Conservation (phyloP, 345 rosid genomes). For the Aethionema arabicum region DNA sequence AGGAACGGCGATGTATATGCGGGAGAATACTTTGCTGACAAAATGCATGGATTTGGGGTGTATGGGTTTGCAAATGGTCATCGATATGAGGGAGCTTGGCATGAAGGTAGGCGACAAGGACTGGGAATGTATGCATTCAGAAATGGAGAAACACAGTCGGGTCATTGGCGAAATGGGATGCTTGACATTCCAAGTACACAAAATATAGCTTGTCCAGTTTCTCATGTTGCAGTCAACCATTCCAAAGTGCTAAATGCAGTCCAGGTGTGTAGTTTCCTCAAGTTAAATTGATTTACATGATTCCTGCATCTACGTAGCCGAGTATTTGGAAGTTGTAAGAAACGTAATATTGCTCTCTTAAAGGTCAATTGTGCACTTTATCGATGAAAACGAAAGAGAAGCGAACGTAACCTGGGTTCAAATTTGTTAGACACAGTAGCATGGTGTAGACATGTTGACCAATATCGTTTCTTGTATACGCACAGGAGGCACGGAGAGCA, state of each 20-base stretch:
- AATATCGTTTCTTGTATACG: constrained; percentile 10
- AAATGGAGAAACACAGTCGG: constrained; percentile 91
- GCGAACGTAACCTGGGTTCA: background rate
- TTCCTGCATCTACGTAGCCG: background rate
- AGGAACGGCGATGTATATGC: constrained; percentile 94
- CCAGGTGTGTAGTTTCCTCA: constrained; percentile 50
- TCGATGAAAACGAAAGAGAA: background rate
- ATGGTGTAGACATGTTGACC: too few relatives aligned
- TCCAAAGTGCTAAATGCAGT: constrained; percentile 87
- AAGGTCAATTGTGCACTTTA: background rate
- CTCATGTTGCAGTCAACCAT: constrained; percentile 77
- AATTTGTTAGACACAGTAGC: too few relatives aligned
- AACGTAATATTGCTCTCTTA: background rate
- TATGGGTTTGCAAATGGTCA: constrained; percentile 88
- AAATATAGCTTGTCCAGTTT: constrained; percentile 53
- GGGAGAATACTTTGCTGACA: constrained; percentile 96
- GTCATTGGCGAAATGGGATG: constrained; percentile 94
- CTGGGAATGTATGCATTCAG: constrained; percentile 96
- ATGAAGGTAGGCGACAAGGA: constrained; percentile 95
- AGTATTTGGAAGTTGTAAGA: background rate
- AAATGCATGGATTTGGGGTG: constrained; percentile 96
- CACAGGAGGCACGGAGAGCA: constrained; percentile 82
- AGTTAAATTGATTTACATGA: background rate
- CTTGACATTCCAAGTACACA: constrained; percentile 87
- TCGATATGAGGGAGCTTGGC: constrained; percentile 97